Conservation (phyloP, 495 filamentous ascomycete species). For the Trichoderma orchidacearum region DNA sequence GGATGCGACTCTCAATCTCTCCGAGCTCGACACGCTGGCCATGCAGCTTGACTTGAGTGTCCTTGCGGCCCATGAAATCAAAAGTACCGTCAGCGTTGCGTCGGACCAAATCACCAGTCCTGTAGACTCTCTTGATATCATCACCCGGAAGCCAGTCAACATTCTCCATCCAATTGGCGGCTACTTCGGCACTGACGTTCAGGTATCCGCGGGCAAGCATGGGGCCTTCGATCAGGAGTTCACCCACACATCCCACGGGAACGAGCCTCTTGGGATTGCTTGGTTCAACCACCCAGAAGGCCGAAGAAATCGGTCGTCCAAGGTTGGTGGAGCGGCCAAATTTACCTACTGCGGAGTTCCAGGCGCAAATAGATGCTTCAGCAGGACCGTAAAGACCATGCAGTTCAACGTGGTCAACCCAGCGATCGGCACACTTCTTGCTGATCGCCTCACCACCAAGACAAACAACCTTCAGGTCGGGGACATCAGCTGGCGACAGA, state of each 20-base stretch:
- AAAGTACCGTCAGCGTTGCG: constrained; percentile 29
- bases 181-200: constrained; percentile 24
- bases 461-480: constrained; percentile 29
- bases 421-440: not conserved
- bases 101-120: constrained; percentile 29
- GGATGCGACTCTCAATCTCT: constrained; percentile 38
- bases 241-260: constrained; percentile 31
- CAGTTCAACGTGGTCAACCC: not conserved
- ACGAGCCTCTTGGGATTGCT: constrained; percentile 30
- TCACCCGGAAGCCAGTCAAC: constrained; percentile 34
- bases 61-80: constrained; percentile 23
- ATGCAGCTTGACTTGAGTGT: constrained; percentile 45
- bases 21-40: constrained; percentile 53
- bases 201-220: constrained; percentile 36
- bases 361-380: not conserved
- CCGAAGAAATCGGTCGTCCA: constrained; percentile 25
- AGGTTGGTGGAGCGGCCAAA: constrained; percentile 17
- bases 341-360: not conserved
- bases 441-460: constrained; percentile 6
- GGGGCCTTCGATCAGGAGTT: constrained; percentile 31
- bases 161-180: constrained; percentile 30
- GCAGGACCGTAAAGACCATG: not conserved
- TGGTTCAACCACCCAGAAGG: constrained; percentile 29
- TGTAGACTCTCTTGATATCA: constrained; percentile 16
- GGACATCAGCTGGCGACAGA: constrained; percentile 19